These are phyloP conservation scores for Candida broadrunensis DNA, from an alignment of 805 yeast species.

Conservation along the genomic window DNA sequence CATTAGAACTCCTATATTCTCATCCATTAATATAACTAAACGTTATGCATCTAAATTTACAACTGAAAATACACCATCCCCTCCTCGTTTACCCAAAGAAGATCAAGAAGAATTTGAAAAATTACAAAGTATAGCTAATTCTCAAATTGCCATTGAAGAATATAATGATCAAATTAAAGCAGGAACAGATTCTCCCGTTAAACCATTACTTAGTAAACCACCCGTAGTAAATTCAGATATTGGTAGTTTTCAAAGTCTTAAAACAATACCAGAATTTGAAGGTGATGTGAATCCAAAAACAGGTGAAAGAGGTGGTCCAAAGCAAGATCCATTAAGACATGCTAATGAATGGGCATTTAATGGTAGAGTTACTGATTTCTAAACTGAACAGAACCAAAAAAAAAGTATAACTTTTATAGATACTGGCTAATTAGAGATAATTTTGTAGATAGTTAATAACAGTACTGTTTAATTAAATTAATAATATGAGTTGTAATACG, in stretches of 20 bases:
- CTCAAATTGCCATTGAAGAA: conserved; percentile 75
- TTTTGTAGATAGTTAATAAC: no score
- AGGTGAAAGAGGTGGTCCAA: conserved; percentile 96
- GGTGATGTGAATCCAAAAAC: conserved; percentile 92
- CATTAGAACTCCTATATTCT: no score
- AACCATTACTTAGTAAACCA: conserved; percentile 7
- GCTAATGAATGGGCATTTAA: conserved; percentile 89
- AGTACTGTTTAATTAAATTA: no score
- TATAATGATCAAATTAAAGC: conserved; percentile 49
- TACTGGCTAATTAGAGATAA: no score
- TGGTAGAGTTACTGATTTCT: conserved; percentile 95
- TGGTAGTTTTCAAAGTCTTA: conserved; percentile 61
- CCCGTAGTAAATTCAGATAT: conserved; percentile 49
- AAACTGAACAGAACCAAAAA: conserved; percentile 3
- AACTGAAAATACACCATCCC: conserved; percentile 34
- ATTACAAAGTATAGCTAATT: conserved; percentile 74
- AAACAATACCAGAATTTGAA: conserved; percentile 90
- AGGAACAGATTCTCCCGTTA: conserved; percentile 18
- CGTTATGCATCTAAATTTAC: conserved; percentile 19
- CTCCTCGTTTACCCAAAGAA: conserved; percentile 74
- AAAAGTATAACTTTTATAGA: no score
- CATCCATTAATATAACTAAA: background rate
- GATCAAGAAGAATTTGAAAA: conserved; percentile 91
- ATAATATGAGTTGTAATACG: no score
- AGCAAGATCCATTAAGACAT: conserved; percentile 90